Conservation (phyloP, 1,139 yeast genomes). For the Meyerozyma guilliermondii region DNA sequence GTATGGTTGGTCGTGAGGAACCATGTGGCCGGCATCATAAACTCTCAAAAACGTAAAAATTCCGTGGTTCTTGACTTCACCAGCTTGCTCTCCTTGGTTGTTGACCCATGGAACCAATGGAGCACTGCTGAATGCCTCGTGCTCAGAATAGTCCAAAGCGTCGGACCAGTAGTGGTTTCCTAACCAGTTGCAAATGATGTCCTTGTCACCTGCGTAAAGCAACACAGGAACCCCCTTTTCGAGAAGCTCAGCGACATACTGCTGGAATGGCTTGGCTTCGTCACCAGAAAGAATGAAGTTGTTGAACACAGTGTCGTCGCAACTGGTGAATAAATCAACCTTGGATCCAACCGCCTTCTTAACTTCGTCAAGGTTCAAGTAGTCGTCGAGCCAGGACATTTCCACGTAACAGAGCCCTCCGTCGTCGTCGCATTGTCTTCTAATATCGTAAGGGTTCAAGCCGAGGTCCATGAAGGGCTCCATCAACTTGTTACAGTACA, state of each 20-base stretch:
- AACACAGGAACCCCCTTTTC: slow-evolving; percentile 42
- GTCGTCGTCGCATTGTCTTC: slow-evolving; percentile 51
- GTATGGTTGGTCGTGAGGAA: slow-evolving; percentile 78
- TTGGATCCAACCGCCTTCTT: slow-evolving; percentile 57
- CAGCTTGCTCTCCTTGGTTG: slow-evolving; percentile 44
- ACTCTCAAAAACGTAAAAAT: slow-evolving; percentile 58
- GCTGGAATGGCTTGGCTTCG: slow-evolving; percentile 61
- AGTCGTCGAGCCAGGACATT: slow-evolving; percentile 49
- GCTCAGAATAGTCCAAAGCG: slow-evolving; percentile 23
- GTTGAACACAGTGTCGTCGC: slow-evolving; percentile 51
- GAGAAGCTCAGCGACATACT: slow-evolving; percentile 51
- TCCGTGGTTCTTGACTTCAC: slow-evolving; percentile 51
- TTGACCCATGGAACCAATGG: slow-evolving; percentile 39
- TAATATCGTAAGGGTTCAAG: slow-evolving; percentile 64
- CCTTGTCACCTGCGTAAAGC: slow-evolving; percentile 38
- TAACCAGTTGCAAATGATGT: slow-evolving; percentile 36
- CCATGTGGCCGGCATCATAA: slow-evolving; percentile 71
- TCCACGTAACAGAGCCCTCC: slow-evolving; percentile 55
- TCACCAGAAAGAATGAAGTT: slow-evolving; percentile 59
- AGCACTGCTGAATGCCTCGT: slow-evolving; percentile 20
- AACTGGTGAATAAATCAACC: slow-evolving; percentile 49
- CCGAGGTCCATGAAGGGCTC: slow-evolving; percentile 56
- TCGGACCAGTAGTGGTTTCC: slow-evolving; percentile 35
- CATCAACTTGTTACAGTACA: slow-evolving; percentile 39
- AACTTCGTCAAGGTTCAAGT: slow-evolving; percentile 55